Evolutionary conservation across 2,329 filamentous ascomycete genomes (phyloP).

Genomic region (Colletotrichum cereale): DNA sequence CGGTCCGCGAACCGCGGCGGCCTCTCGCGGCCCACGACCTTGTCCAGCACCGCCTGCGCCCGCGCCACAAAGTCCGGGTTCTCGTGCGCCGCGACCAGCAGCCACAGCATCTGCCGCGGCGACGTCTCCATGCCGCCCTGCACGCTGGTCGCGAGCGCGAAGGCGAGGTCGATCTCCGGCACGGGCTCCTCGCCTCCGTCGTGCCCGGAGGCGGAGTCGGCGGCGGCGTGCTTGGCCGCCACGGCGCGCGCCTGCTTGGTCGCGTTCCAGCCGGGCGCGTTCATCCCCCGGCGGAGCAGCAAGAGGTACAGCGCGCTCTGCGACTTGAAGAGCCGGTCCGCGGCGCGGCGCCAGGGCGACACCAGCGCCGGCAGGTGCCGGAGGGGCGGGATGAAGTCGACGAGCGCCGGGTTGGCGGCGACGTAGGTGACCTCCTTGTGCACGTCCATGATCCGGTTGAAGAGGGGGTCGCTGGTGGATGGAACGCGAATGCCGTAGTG

Average conservation of each 20-base stretch:
- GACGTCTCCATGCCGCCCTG: constrained; percentile 51
- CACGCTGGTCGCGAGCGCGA: constrained; percentile 48
- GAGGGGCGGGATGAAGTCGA: constrained; percentile 57
- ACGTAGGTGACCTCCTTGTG: constrained; percentile 46
- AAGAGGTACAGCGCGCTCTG: constrained; percentile 45
- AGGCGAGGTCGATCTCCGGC: constrained; percentile 49
- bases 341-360: constrained; percentile 51
- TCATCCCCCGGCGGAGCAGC: constrained; percentile 43
- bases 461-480: constrained; percentile 43
- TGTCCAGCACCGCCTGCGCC: constrained; percentile 57
- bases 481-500: constrained; percentile 53
- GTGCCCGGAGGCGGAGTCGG: no score
- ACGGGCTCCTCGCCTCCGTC: constrained; percentile 39
- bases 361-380: constrained; percentile 54
- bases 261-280: constrained; percentile 48
- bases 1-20: constrained; percentile 55
- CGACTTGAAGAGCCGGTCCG: constrained; percentile 49
- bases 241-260: constrained; percentile 47
- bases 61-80: constrained; percentile 35
- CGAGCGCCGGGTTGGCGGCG: constrained; percentile 49
- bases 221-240: constrained; percentile 46
- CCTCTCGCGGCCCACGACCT: constrained; percentile 54
- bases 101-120: constrained; percentile 47
- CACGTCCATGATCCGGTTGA: constrained; percentile 44
- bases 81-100: constrained; percentile 51